Conservation (phyloP, 768 basidiomycete genomes). For the Pulveroboletus sp. region DNA sequence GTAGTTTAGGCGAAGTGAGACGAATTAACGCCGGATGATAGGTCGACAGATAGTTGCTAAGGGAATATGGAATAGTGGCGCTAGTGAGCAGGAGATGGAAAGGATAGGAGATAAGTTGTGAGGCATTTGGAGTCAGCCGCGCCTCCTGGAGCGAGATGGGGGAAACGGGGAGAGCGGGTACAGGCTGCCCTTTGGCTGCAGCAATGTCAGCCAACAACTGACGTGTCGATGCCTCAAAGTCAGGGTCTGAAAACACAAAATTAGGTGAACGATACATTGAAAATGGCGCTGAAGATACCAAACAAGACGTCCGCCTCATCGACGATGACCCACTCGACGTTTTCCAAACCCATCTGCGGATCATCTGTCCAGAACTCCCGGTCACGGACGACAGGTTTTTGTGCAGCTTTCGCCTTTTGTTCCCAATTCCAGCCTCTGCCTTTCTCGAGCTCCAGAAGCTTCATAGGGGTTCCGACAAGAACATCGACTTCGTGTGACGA, state of each 20-base stretch:
- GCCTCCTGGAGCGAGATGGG: constrained; percentile 15
- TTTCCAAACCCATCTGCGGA: constrained; percentile 60
- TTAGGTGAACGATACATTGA: background rate
- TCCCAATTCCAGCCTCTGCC: constrained; percentile 54
- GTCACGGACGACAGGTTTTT: constrained; percentile 14
- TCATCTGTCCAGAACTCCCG: constrained; percentile 43
- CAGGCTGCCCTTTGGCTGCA: constrained; percentile 46
- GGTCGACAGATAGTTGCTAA: constrained; percentile 59
- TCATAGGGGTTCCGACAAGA: constrained; percentile 63
- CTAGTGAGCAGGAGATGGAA: constrained; percentile 82
- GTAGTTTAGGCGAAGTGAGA: constrained; percentile 78
- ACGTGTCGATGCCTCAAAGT: constrained; percentile 76
- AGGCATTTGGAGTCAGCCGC: constrained; percentile 4
- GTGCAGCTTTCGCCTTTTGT: constrained; percentile 20
- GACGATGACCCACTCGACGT: constrained; percentile 85
- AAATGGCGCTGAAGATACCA: constrained; percentile 43
- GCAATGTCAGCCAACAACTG: constrained; percentile 69
- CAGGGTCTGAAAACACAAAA: constrained; percentile 52
- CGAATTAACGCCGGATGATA: constrained; percentile 64
- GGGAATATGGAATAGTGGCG: constrained; percentile 82
- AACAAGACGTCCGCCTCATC: constrained; percentile 93
- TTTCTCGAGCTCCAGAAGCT: constrained; percentile 56
- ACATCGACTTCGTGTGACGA: constrained; percentile 43
- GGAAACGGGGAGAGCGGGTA: constrained; percentile 15
- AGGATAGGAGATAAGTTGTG: constrained; percentile 47